These are phyloP conservation scores for Penicillium pancosmium DNA, from an alignment of 495 filamentous ascomycete genomes.

Conservation along the genomic window DNA sequence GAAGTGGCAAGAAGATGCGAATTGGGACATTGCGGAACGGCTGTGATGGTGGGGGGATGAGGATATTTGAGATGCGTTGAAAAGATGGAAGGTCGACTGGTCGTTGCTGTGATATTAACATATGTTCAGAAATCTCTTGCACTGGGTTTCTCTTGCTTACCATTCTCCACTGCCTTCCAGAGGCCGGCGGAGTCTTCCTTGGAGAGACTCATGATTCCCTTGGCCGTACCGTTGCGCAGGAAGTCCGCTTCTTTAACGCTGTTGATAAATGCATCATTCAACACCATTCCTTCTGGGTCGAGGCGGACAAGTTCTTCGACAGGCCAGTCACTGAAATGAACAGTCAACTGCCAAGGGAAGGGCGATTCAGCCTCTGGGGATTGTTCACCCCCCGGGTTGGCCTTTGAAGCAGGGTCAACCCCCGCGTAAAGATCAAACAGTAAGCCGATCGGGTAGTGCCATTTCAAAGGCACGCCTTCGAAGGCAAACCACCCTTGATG, in stretches of 20 bases:
- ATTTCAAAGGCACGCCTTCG: slow-evolving; percentile 79
- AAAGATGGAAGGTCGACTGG: slow-evolving; percentile 75
- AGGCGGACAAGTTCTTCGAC: slow-evolving; percentile 65
- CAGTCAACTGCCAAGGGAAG: slow-evolving; percentile 77
- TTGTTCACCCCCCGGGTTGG: slow-evolving; percentile 29
- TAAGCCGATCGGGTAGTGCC: slow-evolving; percentile 85
- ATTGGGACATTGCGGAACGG: slow-evolving; percentile 81
- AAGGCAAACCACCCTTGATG: slow-evolving; percentile 73
- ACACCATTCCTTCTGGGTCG: slow-evolving; percentile 60
- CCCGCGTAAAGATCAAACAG: slow-evolving; percentile 86
- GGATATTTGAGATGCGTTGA: slow-evolving; percentile 71
- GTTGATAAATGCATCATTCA: slow-evolving; percentile 89
- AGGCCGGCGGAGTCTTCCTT: slow-evolving; percentile 85
- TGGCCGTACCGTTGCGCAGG: slow-evolving; percentile 85
- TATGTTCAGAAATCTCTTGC: neutral
- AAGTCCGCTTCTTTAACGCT: slow-evolving; percentile 96
- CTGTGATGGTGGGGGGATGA: slow-evolving; percentile 73
- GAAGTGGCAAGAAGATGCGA: slow-evolving; percentile 83
- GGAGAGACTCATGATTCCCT: slow-evolving; percentile 88
- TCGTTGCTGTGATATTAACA: slow-evolving; percentile 8
- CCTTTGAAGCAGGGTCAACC: slow-evolving; percentile 55
- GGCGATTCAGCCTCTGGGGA: slow-evolving; percentile 18
- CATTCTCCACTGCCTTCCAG: slow-evolving; percentile 82
- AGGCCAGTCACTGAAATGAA: slow-evolving; percentile 80
- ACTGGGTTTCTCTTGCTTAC: slow-evolving; percentile 48